phyloP scores from a whole-genome alignment of 2,329 filamentous ascomycete species.

The Phoma sp. region DNA sequence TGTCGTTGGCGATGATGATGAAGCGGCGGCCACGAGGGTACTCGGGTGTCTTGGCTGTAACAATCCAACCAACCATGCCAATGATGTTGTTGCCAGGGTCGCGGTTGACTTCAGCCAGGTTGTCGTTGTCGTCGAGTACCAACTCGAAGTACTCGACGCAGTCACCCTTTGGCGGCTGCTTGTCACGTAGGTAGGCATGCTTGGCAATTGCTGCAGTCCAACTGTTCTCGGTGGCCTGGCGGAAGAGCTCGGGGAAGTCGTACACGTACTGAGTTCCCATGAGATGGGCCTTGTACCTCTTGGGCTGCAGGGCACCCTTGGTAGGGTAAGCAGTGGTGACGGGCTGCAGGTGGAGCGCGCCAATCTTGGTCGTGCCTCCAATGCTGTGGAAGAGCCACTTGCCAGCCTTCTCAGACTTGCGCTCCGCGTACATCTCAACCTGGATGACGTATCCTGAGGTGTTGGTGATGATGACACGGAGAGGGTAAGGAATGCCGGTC shows the following conservation, averaged over 20 bases:
- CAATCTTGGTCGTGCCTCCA: conserved; percentile 92
- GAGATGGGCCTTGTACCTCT: conserved; percentile 98
- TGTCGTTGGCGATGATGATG: conserved; percentile 97
- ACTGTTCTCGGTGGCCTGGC: conserved; percentile 94
- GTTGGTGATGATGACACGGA: conserved; percentile 96
- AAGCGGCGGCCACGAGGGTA: conserved; percentile 92
- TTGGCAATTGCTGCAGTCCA: conserved; percentile 80
- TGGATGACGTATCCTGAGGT: conserved; percentile 98
- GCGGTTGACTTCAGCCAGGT: conserved; percentile 88
- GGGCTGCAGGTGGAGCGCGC: conserved; percentile 89
- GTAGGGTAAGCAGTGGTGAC: conserved; percentile 94
- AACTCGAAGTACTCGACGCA: conserved; percentile 95
- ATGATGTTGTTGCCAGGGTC: conserved; percentile 95
- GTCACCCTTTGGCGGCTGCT: conserved; percentile 83
- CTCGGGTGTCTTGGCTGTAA: conserved; percentile 92
- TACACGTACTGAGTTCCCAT: conserved; percentile 99
- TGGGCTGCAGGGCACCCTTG: conserved; percentile 98
- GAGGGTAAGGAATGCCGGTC: conserved; percentile 84
- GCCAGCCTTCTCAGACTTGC: conserved; percentile 91
- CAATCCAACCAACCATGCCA: conserved; percentile 98
- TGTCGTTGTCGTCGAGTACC: conserved; percentile 92
- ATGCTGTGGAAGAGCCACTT: conserved; percentile 99
- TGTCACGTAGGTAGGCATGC: conserved; percentile 75
- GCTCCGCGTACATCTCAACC: conserved; percentile 96
- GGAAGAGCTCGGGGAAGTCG: conserved; percentile 99